Evolutionary conservation across 129 eudicot genomes (phyloP).

Genomic region (Logfia minima): DNA sequence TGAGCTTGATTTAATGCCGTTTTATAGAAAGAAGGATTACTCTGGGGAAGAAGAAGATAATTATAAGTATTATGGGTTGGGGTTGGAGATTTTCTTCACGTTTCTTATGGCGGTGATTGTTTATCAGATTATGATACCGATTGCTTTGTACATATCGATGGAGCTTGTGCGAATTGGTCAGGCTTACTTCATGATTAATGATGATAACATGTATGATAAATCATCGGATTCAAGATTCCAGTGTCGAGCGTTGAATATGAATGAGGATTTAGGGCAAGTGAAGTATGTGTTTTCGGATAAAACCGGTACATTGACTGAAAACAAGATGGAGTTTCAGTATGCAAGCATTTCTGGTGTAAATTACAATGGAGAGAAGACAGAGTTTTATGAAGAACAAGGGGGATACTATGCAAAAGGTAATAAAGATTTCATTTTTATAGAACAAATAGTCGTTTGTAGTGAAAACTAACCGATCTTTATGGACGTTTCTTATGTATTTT

Average conservation of each 20-base stretch:
- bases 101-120: slow-evolving; percentile 90
- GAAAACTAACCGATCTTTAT: slow-evolving; percentile 6
- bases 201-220: slow-evolving; percentile 60
- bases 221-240: slow-evolving; percentile 66
- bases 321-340: slow-evolving; percentile 95
- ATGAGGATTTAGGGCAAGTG: slow-evolving; percentile 91
- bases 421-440: background rate
- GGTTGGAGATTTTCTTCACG: slow-evolving; percentile 73
- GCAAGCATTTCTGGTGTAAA: slow-evolving; percentile 87
- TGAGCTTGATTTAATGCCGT: slow-evolving; percentile 65
- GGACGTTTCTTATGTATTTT: slow-evolving; percentile 2
- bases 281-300: slow-evolving; percentile 91
- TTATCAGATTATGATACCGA: slow-evolving; percentile 91
- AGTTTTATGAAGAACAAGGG: slow-evolving; percentile 43
- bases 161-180: slow-evolving; percentile 96
- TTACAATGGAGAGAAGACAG: slow-evolving; percentile 45
- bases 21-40: slow-evolving; percentile 67
- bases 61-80: slow-evolving; percentile 80
- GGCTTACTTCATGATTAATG: slow-evolving; percentile 87
- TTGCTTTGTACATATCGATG: slow-evolving; percentile 90
- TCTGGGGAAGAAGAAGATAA: slow-evolving; percentile 44
- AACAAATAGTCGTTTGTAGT: background rate
- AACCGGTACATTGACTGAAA: slow-evolving; percentile 93
- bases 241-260: slow-evolving; percentile 91
- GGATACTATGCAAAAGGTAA: slow-evolving; percentile 65